Evolutionary conservation across 1,139 yeast genomes (phyloP).

Genomic region (Candida pseudocylindracea): DNA sequence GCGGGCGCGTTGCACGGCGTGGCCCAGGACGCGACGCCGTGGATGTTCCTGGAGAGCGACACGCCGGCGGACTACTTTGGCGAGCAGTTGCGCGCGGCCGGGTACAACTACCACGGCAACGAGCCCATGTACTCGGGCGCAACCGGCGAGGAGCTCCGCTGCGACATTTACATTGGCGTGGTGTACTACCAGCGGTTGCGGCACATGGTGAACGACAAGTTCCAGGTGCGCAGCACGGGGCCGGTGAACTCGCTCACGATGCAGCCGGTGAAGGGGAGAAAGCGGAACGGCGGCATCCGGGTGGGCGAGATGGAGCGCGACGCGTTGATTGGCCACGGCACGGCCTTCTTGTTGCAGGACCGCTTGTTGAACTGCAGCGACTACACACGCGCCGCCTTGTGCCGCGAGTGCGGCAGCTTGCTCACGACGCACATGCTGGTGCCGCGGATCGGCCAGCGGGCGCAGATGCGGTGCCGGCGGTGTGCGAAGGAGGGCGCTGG

Average conservation of each 20-base stretch:
- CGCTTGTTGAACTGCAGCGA: conserved; percentile 90
- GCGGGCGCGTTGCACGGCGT: conserved; percentile 97
- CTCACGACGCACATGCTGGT: conserved; percentile 78
- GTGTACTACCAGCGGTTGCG: conserved; percentile 96
- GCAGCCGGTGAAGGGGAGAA: conserved; percentile 99
- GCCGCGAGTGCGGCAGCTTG: conserved; percentile 87
- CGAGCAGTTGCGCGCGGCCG: conserved; percentile 69
- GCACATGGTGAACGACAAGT: conserved; percentile 98
- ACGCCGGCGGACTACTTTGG: conserved; percentile 98
- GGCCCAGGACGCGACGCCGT: conserved; percentile 95
- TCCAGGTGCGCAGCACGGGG: conserved; percentile 98
- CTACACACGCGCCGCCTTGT: conserved; percentile 75
- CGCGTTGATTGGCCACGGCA: conserved; percentile 96
- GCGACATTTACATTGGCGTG: conserved; percentile 88
- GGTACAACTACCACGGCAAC: conserved; percentile 94
- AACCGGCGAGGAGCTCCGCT: conserved; percentile 93
- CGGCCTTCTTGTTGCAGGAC: conserved; percentile 90
- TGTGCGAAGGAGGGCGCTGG: conserved; percentile 37
- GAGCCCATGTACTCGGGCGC: conserved; percentile 99
- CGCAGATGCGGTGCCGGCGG: conserved; percentile 72
- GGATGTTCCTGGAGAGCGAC: conserved; percentile 78
- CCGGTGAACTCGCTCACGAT: conserved; percentile 91
- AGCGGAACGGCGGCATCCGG: conserved; percentile 98
- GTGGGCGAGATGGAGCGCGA: conserved; percentile 99
- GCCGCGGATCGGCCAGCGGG: conserved; percentile 68